Percentiles rank a stretch among this genome's conserved stretches.
These are phyloP conservation scores for Thelonectria olida DNA, from an alignment of 2,329 filamentous ascomycete species.

Conservation along the genomic window DNA sequence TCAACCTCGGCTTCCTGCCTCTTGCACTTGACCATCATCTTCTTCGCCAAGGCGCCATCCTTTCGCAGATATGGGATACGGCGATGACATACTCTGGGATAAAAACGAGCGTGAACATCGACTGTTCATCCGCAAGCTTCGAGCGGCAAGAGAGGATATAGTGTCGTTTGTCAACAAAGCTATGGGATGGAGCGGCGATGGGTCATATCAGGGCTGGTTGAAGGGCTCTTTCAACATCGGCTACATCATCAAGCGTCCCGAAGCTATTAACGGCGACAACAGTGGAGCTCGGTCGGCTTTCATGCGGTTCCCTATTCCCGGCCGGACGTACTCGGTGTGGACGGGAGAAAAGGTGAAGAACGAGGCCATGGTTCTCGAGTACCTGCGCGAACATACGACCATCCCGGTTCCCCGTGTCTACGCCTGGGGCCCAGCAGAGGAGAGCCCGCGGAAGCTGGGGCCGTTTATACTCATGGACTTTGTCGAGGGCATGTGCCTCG, in stretches of 20 bases:
- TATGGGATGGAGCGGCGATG: neutral
- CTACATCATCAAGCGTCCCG: conserved; percentile 33
- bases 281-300: conserved; percentile 11
- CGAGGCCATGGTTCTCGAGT: conserved; percentile 40
- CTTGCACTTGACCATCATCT: no score
- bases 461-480: conserved; percentile 48
- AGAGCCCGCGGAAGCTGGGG: conserved; percentile 43
- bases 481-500: conserved; percentile 37
- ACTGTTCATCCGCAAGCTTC: conserved; percentile 3
- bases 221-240: conserved; percentile 43
- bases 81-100: neutral
- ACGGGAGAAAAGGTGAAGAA: conserved; percentile 46
- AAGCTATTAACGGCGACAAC: conserved; percentile 29
- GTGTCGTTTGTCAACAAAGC: conserved; percentile 4
- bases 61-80: conserved; percentile 8
- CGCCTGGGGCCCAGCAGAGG: conserved; percentile 39
- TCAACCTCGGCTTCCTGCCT: no score
- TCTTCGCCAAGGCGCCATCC: neutral
- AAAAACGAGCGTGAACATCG: neutral
- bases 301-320: conserved; percentile 40
- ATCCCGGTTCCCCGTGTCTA: conserved; percentile 43
- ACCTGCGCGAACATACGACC: conserved; percentile 39
- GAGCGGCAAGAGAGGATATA: conserved; percentile 5
- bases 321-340: conserved; percentile 28
- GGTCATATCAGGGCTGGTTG: conserved; percentile 4